Base-by-base conservation (phyloP, 305 asterid species). In the Ajuga reptans region DNA sequence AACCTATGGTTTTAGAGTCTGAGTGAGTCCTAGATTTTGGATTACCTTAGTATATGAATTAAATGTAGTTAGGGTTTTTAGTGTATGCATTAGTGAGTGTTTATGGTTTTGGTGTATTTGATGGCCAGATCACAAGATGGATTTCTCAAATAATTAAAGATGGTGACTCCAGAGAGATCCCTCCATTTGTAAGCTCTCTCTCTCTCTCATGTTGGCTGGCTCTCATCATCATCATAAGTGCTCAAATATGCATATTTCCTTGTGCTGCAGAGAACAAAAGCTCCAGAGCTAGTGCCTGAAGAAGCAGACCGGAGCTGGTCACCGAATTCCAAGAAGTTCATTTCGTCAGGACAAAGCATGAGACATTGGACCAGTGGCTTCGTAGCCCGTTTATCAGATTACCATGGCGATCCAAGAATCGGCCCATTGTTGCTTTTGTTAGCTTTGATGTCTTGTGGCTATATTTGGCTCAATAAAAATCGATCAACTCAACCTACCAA, bases 131-230 rank as follows among this genome's bases (percentile, higher is more conserved):
- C 65, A 79, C 83, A 66, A 71, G 55, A 56, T 93, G 99, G 99
- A 86, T 89, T 71, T 91, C 97, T 55, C 78, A 75, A 84, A 91
- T 80, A 67, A 86, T 93, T 58, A 76, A 79, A 84, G 96, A 93
- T 68, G 99, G 99, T 5, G 97, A 93, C 84, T 72, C 96, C 72
- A 86, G 95, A 75, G 86, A 83, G 72, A 89, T 93, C 68, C 96
- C 96, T 68, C 85, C 90, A 67, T 87, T 90, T 77, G 99, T 93
- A 87, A 89, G 99, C 42, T 55, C 5, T 27, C 16, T 14, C 18
- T 8, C n/a, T 5, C 46, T 31, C 9, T 9, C 4, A 4, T 1
- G 15, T 3, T 24, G 12, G 5, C 9, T 53, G n/a, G 34, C 37
- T 24, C 47, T 46, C 4, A 1, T 37, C 3, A 17, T 51, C 14